Evolutionary conservation across 1,284 basidiomycete species (phyloP), one percentile per base, ranked within the genome.

Genomic region (Malassezia sp.): DNA sequence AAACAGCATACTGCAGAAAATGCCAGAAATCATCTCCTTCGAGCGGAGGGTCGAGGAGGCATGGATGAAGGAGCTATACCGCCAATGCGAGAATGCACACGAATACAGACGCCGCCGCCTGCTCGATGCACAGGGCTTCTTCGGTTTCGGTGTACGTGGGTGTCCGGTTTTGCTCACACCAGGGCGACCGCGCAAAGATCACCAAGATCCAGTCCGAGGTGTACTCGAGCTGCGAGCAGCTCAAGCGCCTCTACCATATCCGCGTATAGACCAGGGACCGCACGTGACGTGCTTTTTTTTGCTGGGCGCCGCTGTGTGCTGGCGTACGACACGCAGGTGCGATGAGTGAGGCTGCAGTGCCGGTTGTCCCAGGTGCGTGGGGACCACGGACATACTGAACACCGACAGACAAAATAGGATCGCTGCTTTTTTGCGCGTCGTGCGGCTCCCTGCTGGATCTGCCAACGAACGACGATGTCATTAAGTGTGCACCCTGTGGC

Each of bases 371-470:
- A 14, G 35, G 35, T 45, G 27, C 35, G 35, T 37, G 28, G 10
- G 36, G 11, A 28, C 3, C 2, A 5, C 2, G 8, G 4, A n/a
- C 14, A 7, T 24, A 28, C 36, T 24, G 5, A 26, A n/a, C n/a
- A n/a, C 24, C 14, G 4, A 10, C 18, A 59, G 63, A 68, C 50
- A 63, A 64, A 34, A 70, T 72, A 80, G 88, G 91, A 42, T 89
- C 89, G 5, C 76, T 96, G 21, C 76, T 96, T 36, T 96, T 97
- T 73, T 97, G 91, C 73, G 83, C 85, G 6, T 78, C 81, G 50
- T 97, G 91, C 65, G 88, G 88, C 14, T 89, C 85, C 0, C 74
- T 97, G 33, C 80, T 97, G 18, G 80, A 84, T 58, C 74, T 90
- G 18, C 90, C 91, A 0, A 75, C 75, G 52, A 86, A 85, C 49